Percentiles rank a stretch among this genome's conserved stretches.
phyloP scores from a whole-genome alignment of 1,139 yeast genomes.

The Lodderomyces margitis region DNA sequence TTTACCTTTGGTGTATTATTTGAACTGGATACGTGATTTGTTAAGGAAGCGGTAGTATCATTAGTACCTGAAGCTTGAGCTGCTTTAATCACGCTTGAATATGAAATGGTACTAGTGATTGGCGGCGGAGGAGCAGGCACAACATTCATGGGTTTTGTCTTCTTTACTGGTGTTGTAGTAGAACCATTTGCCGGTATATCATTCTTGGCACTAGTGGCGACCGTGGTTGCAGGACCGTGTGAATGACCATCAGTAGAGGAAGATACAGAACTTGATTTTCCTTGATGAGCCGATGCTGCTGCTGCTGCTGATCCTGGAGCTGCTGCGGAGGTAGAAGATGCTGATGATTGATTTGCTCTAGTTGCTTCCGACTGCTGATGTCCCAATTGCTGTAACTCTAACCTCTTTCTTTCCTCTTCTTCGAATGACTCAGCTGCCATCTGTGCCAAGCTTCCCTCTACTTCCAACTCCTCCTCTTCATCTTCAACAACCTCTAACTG shows the following conservation, averaged over 20 bases:
- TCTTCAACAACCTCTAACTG: conserved; percentile 73
- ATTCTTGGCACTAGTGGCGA: background rate
- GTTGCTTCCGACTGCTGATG: conserved; percentile 8
- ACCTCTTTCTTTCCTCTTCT: conserved; percentile 13
- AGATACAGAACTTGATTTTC: conserved; percentile 1
- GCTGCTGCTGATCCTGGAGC: conserved; percentile 2
- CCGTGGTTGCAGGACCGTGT: background rate
- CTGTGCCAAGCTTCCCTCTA: conserved; percentile 26
- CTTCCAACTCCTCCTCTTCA: conserved; percentile 34
- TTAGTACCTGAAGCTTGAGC: conserved; percentile 17
- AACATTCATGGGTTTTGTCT: conserved; percentile 11
- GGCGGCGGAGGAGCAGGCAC: conserved; percentile 21
- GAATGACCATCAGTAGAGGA: conserved; percentile 2
- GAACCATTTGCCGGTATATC: conserved; percentile 1
- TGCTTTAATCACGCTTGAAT: conserved; percentile 23
- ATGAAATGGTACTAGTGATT: conserved; percentile 18
- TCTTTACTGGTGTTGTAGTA: conserved; percentile 12
- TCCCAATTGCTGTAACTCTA: conserved; percentile 7
- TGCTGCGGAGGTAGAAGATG: conserved; percentile 2
- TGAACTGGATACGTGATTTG: background rate
- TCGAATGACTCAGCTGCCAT: conserved; percentile 29
- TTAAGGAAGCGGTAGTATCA: background rate
- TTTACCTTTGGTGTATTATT: conserved; percentile 6
- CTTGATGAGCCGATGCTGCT: conserved; percentile 3
- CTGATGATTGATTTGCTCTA: conserved; percentile 5